Evolutionary conservation across 2,329 filamentous ascomycete species (phyloP), one percentile per base, ranked within the genome.

Genomic region (Colletotrichum aenigma): DNA sequence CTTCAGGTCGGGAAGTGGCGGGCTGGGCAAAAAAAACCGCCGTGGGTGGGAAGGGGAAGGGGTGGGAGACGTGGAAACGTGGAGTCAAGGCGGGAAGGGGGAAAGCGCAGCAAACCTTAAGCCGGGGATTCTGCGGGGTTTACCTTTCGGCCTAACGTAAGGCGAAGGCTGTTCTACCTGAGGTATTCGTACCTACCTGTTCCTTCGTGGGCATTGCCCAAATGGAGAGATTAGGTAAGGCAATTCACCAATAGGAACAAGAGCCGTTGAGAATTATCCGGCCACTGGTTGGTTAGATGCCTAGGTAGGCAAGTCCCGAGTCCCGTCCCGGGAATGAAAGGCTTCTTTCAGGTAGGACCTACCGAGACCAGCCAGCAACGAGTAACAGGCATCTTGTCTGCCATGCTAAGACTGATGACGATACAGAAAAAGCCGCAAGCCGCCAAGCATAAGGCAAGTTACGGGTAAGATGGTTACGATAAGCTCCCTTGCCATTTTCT

Each of bases 1-100:
- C 58, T 69, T 70, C 56, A 74, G 71, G 48, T 62, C 72, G 72
- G 72, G 61, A 75, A 75, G 72, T 75, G 72, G 72, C 68, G 72
- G 72, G 60, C 58, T 34, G 58, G 66, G 30, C 48, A 56, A 30
- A 26, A 36, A 38, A 38, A 65, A 26, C 62, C 62, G 62, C 66
- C 61, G 66, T 66, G 62, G 52, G 62, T 52, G 32, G 24, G 13
- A 66, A 26, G 30, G 43, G 69, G 69, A 62, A 66, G 34, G 38
- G 34, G 34, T 55, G 30, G 66, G 30, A 28, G 62, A 52, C 38
- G 30, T 18, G n/a, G 32, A 66, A 24, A 64, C 30, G 21, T 64
- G 60, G 55, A 30, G 66, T 55, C 34, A 30, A 15, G 30, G 56
- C n/a, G 55, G 64, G 36, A 36, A 66, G 52, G 34, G 34, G 13